Base-by-base conservation (phyloP, 768 basidiomycete species). In the Tulasnella sp. region DNA sequence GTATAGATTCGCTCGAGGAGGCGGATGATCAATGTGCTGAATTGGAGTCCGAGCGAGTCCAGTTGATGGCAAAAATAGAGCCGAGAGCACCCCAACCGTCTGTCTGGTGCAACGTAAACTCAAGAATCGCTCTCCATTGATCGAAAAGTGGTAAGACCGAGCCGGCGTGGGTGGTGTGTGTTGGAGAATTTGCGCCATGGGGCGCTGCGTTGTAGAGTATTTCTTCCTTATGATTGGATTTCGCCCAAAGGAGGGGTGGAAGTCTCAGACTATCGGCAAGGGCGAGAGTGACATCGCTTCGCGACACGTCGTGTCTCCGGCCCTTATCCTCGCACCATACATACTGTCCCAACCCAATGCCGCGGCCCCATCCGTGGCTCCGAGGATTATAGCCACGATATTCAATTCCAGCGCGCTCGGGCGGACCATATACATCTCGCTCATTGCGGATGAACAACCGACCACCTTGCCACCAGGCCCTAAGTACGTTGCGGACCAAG, bases 381-480 rank as follows among this genome's bases (percentile, higher is more conserved):
- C 44, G 20, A 79, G 81, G 54, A 91, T 83, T 18, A 84, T 81
- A 2, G 86, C 84, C 89, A 89, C 90, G 7, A 87, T 84, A 81
- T 91, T 86, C 79, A 90, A 82, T 83, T 91, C 90, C 69, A 86
- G 79, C 76, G 85, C 83, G 40, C 89, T 87, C 7, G 91, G 91
- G 12, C 90, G 89, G 75, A 92, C 88, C 82, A 89, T 86, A 86
- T 92, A 93, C 88, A 93, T 88, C 72, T 91, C 92, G 84, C 94
- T 94, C 78, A 93, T 87, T 8, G 92, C 91, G 37, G 91, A 88
- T 0, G 90, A 92, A 8, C 93, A 93, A 79, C 93, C 93, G 28
- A 94, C 87, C 74, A 91, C 90, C 85, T 90, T 92, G 48, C 93
- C 93, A 83, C 86, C 76, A n/a, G 82, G 82, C 82, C 82, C 64